Percentiles rank a stretch among this genome's conserved stretches.
These are phyloP conservation scores for Fusarium tuaranense DNA, from an alignment of 2,329 filamentous ascomycete species.

Conservation along the genomic window DNA sequence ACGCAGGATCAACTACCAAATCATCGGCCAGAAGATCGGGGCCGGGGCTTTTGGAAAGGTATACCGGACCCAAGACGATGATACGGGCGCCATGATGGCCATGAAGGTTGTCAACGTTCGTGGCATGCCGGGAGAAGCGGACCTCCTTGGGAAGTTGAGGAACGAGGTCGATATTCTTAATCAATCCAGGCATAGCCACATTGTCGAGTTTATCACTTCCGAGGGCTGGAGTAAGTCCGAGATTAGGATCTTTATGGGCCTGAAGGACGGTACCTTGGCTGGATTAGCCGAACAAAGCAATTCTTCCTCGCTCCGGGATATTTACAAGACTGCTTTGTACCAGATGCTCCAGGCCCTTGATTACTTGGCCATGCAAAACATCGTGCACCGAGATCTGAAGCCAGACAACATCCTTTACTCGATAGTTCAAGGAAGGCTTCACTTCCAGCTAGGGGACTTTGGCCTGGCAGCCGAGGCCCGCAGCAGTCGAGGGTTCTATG, in stretches of 20 bases:
- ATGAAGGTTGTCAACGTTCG: background rate
- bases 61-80: background rate
- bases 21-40: background rate
- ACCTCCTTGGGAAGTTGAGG: background rate
- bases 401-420: background rate
- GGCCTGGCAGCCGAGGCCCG: background rate
- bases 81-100: background rate
- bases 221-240: background rate
- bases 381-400: background rate
- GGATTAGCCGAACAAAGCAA: background rate
- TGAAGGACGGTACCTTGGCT: background rate
- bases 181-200: background rate
- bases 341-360: background rate
- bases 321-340: background rate
- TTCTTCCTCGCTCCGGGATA: background rate
- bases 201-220: background rate
- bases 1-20: background rate
- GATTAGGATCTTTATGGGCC: background rate
- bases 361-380: background rate
- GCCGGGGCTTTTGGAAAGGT: background rate
- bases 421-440: background rate
- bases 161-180: background rate
- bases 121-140: background rate
- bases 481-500: background rate
- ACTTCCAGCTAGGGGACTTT: background rate